Conservation (phyloP, 148 eudicot species). For the Talinum fruticosum region DNA sequence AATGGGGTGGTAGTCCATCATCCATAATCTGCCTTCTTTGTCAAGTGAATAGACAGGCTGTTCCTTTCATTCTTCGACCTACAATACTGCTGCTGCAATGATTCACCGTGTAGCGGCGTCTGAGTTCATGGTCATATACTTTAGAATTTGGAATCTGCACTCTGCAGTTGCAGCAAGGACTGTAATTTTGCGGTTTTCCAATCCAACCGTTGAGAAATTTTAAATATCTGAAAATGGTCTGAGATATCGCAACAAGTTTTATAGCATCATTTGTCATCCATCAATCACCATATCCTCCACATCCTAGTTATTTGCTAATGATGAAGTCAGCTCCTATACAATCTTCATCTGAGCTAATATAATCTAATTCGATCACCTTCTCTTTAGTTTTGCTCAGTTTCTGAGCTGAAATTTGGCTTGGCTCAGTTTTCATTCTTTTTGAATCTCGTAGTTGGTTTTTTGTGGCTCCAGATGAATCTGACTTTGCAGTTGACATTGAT, state of each 20-base stretch:
- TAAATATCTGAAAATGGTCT: neutral
- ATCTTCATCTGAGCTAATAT: slow-evolving; percentile 85
- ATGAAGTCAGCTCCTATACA: neutral
- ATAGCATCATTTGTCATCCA: neutral
- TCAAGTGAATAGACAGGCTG: no score
- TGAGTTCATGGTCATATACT: no score
- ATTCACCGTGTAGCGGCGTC: no score
- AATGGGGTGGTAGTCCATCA: no score
- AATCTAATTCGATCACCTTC: slow-evolving; percentile 81
- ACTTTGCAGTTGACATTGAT: slow-evolving; percentile 25
- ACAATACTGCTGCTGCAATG: no score
- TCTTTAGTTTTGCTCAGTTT: slow-evolving; percentile 36
- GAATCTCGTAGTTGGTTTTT: slow-evolving; percentile 44
- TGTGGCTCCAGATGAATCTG: slow-evolving; percentile 31
- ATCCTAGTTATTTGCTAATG: slow-evolving; percentile 3
- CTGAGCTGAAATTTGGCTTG: slow-evolving; percentile 29
- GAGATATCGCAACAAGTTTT: neutral
- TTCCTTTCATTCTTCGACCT: no score
- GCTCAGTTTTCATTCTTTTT: slow-evolving; percentile 55
- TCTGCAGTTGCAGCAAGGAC: no score
- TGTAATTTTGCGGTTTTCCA: no score
- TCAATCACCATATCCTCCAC: neutral
- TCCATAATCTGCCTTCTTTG: no score
- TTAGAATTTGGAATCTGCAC: no score
- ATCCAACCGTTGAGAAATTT: no score